These are phyloP conservation scores for Closterium sp. DNA, from an alignment of 139 green algal species.

Conservation along the genomic window DNA sequence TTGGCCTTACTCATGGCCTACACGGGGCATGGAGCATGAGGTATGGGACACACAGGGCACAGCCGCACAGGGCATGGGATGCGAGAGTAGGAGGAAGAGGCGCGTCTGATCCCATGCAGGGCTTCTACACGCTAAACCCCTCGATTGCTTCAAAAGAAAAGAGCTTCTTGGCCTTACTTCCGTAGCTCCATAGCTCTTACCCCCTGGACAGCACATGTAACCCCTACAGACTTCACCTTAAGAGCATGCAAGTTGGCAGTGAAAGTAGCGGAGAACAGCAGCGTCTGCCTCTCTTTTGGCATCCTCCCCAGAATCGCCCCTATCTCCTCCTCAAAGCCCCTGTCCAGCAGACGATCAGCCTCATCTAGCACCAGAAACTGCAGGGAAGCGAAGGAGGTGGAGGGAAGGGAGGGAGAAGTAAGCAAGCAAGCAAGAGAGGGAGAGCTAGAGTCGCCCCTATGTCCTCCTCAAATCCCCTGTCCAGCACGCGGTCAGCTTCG, in stretches of 20 bases:
- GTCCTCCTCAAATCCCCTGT: conserved; percentile 77
- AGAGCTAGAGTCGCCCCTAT: conserved; percentile 52
- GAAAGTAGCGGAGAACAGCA: conserved; percentile 93
- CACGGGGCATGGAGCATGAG: no score
- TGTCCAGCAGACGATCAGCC: conserved; percentile 88
- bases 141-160: no score
- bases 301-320: conserved; percentile 47
- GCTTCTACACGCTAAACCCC: no score
- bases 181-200: no score
- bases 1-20: background rate
- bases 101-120: no score
- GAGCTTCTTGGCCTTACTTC: no score
- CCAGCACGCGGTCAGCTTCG: conserved; percentile 93
- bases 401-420: background rate
- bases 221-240: no score
- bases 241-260: conserved; percentile 58
- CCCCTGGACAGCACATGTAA: no score
- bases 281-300: conserved; percentile 74
- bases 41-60: no score
- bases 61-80: no score
- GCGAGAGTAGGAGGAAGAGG: no score
- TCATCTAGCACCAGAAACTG: conserved; percentile 93
- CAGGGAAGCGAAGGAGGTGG: conserved; percentile 45
- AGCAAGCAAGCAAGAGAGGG: background rate
- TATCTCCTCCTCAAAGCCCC: conserved; percentile 76